phyloP scores from a whole-genome alignment of 192 early-diverging fungal species.

The Coemansia sp. region DNA sequence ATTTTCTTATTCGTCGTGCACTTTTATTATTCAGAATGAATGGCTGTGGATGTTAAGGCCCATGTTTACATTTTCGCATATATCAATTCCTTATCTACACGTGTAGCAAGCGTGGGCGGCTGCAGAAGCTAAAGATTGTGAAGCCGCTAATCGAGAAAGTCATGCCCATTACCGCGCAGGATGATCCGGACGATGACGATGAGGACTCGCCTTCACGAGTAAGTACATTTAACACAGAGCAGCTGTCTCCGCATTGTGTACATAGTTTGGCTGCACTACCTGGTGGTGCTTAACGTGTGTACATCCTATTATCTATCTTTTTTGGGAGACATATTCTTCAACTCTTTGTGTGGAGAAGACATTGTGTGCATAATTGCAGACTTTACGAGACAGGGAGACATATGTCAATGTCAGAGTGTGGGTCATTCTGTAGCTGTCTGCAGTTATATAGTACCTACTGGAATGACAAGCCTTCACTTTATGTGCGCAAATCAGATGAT shows the following conservation, averaged over 20 bases:
- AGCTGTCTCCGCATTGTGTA: not conserved
- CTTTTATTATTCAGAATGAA: not conserved
- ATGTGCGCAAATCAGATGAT: not conserved
- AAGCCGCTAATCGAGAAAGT: conserved; percentile 71
- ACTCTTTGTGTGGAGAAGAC: not conserved
- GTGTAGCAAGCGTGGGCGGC: conserved; percentile 72
- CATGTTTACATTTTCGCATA: conserved; percentile 2
- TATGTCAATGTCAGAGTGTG: not conserved
- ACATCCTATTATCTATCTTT: not conserved
- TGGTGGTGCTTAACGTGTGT: not conserved
- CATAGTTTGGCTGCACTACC: not conserved
- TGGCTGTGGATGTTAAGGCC: not conserved
- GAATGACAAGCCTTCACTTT: not conserved
- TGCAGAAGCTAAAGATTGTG: conserved; percentile 82
- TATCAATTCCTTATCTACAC: conserved; percentile 1
- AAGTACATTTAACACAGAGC: conserved; percentile 10
- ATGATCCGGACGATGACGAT: conserved; percentile 72
- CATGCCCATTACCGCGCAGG: conserved; percentile 82
- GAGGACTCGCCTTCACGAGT: conserved; percentile 77
- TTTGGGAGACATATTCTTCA: not conserved
- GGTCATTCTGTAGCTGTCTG: not conserved
- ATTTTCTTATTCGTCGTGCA: not conserved
- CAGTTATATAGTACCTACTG: not conserved
- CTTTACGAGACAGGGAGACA: not conserved
- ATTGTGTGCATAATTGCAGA: not conserved